Evolutionary conservation across 495 filamentous ascomycete genomes (phyloP).

Genomic region (Sabuloglossum arenarium): DNA sequence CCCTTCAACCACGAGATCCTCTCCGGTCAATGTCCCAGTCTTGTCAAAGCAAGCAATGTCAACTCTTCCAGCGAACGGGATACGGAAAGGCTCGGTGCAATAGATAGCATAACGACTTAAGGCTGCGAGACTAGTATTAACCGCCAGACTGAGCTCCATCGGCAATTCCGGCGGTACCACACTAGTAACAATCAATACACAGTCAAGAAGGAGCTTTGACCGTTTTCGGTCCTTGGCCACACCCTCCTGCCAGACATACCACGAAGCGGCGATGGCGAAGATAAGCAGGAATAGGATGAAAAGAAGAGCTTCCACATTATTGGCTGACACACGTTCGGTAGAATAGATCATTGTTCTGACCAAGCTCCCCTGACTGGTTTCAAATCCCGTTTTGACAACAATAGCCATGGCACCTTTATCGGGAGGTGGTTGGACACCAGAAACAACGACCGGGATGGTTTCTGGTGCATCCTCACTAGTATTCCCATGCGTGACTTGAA

Average conservation of each 20-base stretch:
- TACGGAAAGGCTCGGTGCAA: constrained; percentile 98
- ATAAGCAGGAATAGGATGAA: constrained; percentile 95
- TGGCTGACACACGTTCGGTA: constrained; percentile 92
- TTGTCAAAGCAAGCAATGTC: constrained; percentile 99
- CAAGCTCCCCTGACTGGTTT: constrained; percentile 92
- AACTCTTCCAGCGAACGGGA: constrained; percentile 87
- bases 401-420: constrained; percentile 90
- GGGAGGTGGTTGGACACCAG: constrained; percentile 54
- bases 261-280: constrained; percentile 94
- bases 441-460: constrained; percentile 35
- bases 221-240: constrained; percentile 82
- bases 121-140: constrained; percentile 95
- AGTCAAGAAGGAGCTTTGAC: constrained; percentile 92
- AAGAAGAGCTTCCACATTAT: constrained; percentile 80
- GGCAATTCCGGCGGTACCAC: constrained; percentile 94
- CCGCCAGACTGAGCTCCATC: constrained; percentile 92
- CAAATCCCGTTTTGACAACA: constrained; percentile 93
- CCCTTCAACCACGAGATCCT: constrained; percentile 93
- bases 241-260: constrained; percentile 98
- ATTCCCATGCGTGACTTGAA: constrained; percentile 73
- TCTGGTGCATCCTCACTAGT: constrained; percentile 47
- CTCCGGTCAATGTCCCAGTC: constrained; percentile 89
- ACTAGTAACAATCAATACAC: constrained; percentile 89
- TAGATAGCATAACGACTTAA: constrained; percentile 91
- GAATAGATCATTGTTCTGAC: constrained; percentile 99